These are phyloP conservation scores for Candida ipomoeae DNA, from an alignment of 805 yeast genomes.

Conservation along the genomic window DNA sequence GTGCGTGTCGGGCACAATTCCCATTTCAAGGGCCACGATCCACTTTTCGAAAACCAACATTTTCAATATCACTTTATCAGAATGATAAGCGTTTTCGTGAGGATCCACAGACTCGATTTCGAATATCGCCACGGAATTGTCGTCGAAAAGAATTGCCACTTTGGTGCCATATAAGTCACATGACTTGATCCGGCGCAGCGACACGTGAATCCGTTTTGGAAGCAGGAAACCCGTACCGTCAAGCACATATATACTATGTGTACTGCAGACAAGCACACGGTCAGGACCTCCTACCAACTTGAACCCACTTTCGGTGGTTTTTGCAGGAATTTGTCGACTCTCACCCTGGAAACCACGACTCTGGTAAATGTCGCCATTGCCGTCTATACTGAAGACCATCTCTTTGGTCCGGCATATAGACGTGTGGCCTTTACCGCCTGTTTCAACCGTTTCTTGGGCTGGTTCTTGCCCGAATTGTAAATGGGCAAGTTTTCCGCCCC, in stretches of 20 bases:
- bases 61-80: slow-evolving; percentile 6
- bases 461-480: background rate
- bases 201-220: background rate
- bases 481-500: slow-evolving; percentile 10
- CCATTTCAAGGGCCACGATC: slow-evolving; percentile 6
- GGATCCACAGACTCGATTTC: background rate
- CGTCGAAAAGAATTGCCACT: slow-evolving; percentile 7
- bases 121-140: slow-evolving; percentile 3
- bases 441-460: background rate
- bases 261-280: background rate
- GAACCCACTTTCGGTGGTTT: background rate
- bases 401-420: background rate
- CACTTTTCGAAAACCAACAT: slow-evolving; percentile 1
- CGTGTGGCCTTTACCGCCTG: background rate
- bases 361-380: background rate
- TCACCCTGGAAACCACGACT: slow-evolving; percentile 2
- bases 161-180: background rate
- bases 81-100: background rate
- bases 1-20: background rate
- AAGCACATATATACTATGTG: background rate
- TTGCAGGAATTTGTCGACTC: background rate
- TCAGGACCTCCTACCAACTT: background rate
- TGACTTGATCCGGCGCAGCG: background rate
- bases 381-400: background rate
- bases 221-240: background rate